These are phyloP conservation scores for Hemileia vastatrix DNA, from an alignment of 1,284 basidiomycete species.

Conservation along the genomic window DNA sequence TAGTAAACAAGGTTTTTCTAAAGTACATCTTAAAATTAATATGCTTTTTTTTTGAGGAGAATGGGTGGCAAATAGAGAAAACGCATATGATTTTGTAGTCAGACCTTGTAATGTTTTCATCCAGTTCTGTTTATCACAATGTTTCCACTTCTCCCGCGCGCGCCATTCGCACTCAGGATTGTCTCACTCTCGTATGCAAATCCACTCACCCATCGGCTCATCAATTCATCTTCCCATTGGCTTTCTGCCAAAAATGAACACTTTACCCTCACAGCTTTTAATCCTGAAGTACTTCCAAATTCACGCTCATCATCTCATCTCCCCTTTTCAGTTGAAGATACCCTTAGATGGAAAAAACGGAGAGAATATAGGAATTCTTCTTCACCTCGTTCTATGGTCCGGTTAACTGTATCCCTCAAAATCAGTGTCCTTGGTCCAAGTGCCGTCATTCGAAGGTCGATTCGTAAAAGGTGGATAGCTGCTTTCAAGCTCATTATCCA, in stretches of 20 bases:
- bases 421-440: slow-evolving; percentile 8
- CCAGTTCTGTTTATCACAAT: too few species aligned
- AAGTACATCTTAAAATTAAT: too few species aligned
- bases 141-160: neutral
- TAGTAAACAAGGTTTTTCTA: too few species aligned
- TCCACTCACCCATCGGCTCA: neutral
- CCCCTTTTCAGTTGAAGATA: slow-evolving; percentile 7
- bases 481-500: slow-evolving; percentile 16
- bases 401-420: slow-evolving; percentile 3
- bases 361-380: neutral
- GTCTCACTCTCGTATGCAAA: slow-evolving; percentile 12
- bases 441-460: neutral
- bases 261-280: slow-evolving; percentile 6
- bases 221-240: neutral
- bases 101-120: too few species aligned
- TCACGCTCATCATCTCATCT: neutral
- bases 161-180: slow-evolving; percentile 6
- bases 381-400: neutral
- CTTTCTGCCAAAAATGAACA: neutral
- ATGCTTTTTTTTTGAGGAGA: too few species aligned
- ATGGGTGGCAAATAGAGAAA: too few species aligned
- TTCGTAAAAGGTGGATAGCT: slow-evolving; percentile 12
- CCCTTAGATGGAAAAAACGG: neutral
- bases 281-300: neutral
- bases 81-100: too few species aligned